A percentile compares a stretch with the other conserved stretches of the same genome.
These are phyloP conservation scores for Cordyceps sp. DNA, from an alignment of 2,329 filamentous ascomycete genomes.

Conservation along the genomic window DNA sequence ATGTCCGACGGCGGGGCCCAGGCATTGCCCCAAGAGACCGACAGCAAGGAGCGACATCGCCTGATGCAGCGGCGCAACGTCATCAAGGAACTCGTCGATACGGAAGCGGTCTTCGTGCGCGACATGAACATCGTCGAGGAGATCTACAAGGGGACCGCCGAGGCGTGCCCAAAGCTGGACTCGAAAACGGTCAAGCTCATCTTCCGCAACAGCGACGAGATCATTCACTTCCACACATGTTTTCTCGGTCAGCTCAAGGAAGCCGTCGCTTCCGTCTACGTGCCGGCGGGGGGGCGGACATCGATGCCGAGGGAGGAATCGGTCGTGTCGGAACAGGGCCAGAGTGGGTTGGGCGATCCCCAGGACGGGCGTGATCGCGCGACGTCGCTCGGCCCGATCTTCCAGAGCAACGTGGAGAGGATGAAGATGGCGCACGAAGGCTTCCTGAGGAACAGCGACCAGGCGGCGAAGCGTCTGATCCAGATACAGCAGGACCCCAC, in stretches of 20 bases:
- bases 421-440: slow-evolving; percentile 46
- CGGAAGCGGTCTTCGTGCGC: slow-evolving; percentile 75
- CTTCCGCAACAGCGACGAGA: slow-evolving; percentile 84
- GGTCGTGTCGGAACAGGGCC: slow-evolving; percentile 20
- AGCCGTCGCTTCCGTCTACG: slow-evolving; percentile 64
- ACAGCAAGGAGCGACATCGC: slow-evolving; percentile 47
- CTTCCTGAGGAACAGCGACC: slow-evolving; percentile 46
- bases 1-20: slow-evolving; percentile 20
- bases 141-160: slow-evolving; percentile 89
- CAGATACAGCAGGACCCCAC: slow-evolving; percentile 46
- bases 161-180: slow-evolving; percentile 64
- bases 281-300: slow-evolving; percentile 35
- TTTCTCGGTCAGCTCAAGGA: slow-evolving; percentile 72
- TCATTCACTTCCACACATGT: slow-evolving; percentile 68
- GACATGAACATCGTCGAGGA: slow-evolving; percentile 97
- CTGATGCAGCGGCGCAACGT: slow-evolving; percentile 67
- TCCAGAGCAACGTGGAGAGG: slow-evolving; percentile 37
- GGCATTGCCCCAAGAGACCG: slow-evolving; percentile 18
- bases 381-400: slow-evolving; percentile 35
- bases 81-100: slow-evolving; percentile 84
- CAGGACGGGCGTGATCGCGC: slow-evolving; percentile 35
- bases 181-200: slow-evolving; percentile 74
- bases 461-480: slow-evolving; percentile 42
- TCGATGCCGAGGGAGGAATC: slow-evolving; percentile 25
- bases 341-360: slow-evolving; percentile 21